Conservation (phyloP, 306 rosid genomes). For the Pachyrhizus erosus region DNA sequence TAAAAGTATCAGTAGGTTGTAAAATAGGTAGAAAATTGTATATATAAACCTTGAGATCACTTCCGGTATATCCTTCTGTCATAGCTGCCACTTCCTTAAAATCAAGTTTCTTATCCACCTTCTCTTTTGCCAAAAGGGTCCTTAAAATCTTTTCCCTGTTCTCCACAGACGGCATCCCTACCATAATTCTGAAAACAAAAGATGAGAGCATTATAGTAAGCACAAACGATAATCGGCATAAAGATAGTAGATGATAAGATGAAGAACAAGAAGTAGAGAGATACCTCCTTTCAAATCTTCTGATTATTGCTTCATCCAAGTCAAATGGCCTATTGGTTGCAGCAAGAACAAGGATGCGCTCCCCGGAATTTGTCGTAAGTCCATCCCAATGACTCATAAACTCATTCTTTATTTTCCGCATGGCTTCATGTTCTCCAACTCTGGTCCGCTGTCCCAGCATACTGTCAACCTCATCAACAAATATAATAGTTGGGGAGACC, state of each 20-base stretch:
- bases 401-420: conserved; percentile 96
- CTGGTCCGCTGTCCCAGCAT: conserved; percentile 96
- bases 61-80: conserved; percentile 94
- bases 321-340: conserved; percentile 98
- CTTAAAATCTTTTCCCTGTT: conserved; percentile 84
- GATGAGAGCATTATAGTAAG: conserved; percentile 8
- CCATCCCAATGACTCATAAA: conserved; percentile 97
- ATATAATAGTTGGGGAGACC: conserved; percentile 94
- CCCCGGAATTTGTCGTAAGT: conserved; percentile 70
- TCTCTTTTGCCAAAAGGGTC: conserved; percentile 79
- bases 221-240: background rate
- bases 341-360: conserved; percentile 92
- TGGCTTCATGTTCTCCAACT: conserved; percentile 97
- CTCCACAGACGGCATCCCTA: conserved; percentile 76
- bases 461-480: conserved; percentile 98
- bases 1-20: background rate
- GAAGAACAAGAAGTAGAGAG: background rate
- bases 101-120: conserved; percentile 65
- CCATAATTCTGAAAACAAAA: conserved; percentile 76
- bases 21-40: background rate
- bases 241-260: too few relatives aligned
- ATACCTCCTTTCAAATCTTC: conserved; percentile 95
- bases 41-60: conserved; percentile 82
- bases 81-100: conserved; percentile 76
- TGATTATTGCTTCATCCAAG: conserved; percentile 93